A percentile compares a stretch with the other conserved stretches of the same genome.
Conservation (phyloP, 768 basidiomycete genomes). For the Kwoniella sp. region DNA sequence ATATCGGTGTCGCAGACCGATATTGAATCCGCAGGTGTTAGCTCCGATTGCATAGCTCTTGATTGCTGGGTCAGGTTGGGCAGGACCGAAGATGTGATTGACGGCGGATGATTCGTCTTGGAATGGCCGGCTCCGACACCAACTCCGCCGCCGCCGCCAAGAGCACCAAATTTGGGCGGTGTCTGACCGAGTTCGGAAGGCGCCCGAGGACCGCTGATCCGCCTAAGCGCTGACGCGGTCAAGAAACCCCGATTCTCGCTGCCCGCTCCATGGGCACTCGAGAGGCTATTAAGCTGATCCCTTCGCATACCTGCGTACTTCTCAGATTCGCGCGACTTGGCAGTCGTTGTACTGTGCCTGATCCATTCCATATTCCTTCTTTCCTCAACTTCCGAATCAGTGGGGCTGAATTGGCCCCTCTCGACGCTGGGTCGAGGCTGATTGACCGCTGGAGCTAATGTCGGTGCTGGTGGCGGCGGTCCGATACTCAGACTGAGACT, state of each 20-base stretch:
- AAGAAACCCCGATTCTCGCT: neutral
- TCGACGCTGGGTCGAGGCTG: neutral
- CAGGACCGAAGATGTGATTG: neutral
- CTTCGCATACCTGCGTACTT: neutral
- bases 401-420: constrained; percentile 1
- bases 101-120: constrained; percentile 3
- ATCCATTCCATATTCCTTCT: constrained; percentile 28
- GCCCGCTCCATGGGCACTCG: neutral
- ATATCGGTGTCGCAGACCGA: neutral
- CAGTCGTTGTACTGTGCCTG: neutral
- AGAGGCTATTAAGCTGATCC: neutral
- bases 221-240: neutral
- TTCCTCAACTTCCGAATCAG: constrained; percentile 13
- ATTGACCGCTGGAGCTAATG: neutral
- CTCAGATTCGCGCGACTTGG: neutral
- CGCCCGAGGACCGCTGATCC: neutral
- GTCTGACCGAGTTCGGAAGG: constrained; percentile 3
- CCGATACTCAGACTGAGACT: neutral
- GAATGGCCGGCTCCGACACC: neutral
- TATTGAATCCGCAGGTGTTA: constrained; percentile 8
- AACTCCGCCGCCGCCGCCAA: neutral
- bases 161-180: constrained; percentile 5
- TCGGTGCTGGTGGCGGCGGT: neutral
- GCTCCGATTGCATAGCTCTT: constrained; percentile 6
- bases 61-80: constrained; percentile 2